Percentiles rank a stretch among this genome's conserved stretches.
phyloP scores from a whole-genome alignment of 345 rosid genomes.

The Schrenkiella parvula region DNA sequence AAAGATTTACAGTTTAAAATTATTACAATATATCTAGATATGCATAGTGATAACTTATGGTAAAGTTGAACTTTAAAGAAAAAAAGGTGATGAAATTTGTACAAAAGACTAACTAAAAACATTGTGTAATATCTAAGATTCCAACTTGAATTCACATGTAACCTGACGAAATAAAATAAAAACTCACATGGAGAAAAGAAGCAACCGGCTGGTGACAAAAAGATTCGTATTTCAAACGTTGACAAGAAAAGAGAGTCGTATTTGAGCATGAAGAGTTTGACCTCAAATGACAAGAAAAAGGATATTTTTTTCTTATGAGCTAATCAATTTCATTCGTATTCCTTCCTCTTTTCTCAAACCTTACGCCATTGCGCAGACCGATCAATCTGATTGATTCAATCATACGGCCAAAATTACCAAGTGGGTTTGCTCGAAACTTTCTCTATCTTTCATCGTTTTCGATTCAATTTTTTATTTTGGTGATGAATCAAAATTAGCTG shows the following conservation, averaged over 20 bases:
- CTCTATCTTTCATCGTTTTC: background rate
- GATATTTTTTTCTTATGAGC: background rate
- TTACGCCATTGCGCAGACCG: constrained; percentile 6
- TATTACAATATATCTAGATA: too few species aligned
- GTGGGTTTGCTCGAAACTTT: background rate
- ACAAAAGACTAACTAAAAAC: background rate
- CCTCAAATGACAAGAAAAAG: background rate
- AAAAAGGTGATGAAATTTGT: background rate
- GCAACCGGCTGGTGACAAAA: constrained; percentile 14
- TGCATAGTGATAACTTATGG: background rate
- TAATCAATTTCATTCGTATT: background rate
- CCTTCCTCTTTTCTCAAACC: constrained; percentile 10
- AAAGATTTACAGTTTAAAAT: too few species aligned
- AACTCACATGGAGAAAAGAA: background rate
- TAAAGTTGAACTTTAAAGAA: too few species aligned
- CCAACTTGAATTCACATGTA: constrained; percentile 7
- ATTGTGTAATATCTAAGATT: background rate
- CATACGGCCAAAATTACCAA: constrained; percentile 20
- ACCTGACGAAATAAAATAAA: background rate
- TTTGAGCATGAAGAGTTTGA: constrained; percentile 18
- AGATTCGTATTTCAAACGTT: constrained; percentile 9
- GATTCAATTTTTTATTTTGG: background rate
- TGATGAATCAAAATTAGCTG: background rate
- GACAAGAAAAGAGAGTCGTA: background rate
- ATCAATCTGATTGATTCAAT: too few species aligned